Evolutionary conservation across 768 basidiomycete species (phyloP).

Genomic region (Nidula microcarpa): DNA sequence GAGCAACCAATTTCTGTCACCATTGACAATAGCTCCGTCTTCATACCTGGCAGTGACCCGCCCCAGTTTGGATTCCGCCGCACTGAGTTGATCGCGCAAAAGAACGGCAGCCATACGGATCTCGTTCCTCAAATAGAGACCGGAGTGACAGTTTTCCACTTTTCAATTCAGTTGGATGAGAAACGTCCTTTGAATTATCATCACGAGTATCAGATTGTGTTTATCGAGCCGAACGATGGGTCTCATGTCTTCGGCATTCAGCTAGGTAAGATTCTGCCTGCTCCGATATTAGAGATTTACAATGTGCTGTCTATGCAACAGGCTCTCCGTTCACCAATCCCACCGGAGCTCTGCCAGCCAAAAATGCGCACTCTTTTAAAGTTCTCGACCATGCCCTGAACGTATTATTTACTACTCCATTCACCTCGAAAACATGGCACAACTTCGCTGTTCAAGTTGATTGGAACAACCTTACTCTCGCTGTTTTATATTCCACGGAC

Average conservation of each 20-base stretch:
- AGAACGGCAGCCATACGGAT: constrained; percentile 28
- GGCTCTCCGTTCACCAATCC: constrained; percentile 58
- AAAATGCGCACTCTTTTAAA: constrained; percentile 47
- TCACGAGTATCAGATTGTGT: constrained; percentile 64
- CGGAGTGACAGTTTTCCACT: constrained; percentile 21
- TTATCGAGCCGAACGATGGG: constrained; percentile 59
- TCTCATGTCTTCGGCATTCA: constrained; percentile 59
- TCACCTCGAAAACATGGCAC: constrained; percentile 45
- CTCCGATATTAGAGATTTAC: neutral
- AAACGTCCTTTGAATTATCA: constrained; percentile 42
- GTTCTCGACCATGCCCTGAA: constrained; percentile 52
- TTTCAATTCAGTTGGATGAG: constrained; percentile 22
- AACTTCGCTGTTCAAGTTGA: constrained; percentile 59
- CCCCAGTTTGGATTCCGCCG: constrained; percentile 57
- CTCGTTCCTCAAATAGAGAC: constrained; percentile 37
- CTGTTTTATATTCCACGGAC: constrained; percentile 48
- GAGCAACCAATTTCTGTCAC: constrained; percentile 51
- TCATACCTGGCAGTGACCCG: constrained; percentile 42
- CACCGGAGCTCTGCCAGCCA: constrained; percentile 35
- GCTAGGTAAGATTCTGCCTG: constrained; percentile 37
- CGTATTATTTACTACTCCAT: constrained; percentile 45
- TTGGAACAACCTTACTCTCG: constrained; percentile 48
- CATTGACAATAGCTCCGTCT: constrained; percentile 58
- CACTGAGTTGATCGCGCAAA: constrained; percentile 55
- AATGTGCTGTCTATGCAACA: constrained; percentile 10